Conservation (phyloP, 108 stramenopile species). For the Pinguiococcus pyrenoidosus region DNA sequence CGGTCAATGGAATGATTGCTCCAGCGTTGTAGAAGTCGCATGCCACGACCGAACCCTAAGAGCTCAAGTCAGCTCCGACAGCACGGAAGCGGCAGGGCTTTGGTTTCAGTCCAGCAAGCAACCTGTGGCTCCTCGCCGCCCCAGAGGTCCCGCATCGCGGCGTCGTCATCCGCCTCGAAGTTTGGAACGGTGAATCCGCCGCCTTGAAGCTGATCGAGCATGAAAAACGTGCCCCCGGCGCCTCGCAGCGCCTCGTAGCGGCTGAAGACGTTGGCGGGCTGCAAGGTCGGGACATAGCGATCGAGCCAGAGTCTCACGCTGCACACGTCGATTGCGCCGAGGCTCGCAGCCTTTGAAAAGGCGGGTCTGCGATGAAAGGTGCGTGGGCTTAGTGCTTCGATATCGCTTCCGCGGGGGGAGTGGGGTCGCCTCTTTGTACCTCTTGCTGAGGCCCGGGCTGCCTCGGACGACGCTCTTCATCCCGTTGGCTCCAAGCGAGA, state of each 20-base stretch:
- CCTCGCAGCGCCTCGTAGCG: slow-evolving; percentile 65
- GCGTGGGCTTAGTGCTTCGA: too few species aligned
- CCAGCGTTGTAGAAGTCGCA: slow-evolving; percentile 85
- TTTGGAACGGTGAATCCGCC: too few species aligned
- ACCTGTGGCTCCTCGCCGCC: slow-evolving; percentile 44
- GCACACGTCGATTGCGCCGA: too few species aligned
- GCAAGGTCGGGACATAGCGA: slow-evolving; percentile 43
- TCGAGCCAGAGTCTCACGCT: slow-evolving; percentile 61
- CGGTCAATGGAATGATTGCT: slow-evolving; percentile 52
- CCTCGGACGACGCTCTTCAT: slow-evolving; percentile 58
- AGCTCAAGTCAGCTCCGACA: slow-evolving; percentile 5
- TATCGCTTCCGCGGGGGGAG: too few species aligned
- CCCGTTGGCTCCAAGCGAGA: slow-evolving; percentile 67
- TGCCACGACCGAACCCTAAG: slow-evolving; percentile 61
- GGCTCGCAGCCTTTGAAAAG: too few species aligned
- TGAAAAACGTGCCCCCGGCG: slow-evolving; percentile 77
- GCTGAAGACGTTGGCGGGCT: slow-evolving; percentile 80
- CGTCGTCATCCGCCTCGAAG: too few species aligned
- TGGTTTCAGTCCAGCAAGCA: too few species aligned
- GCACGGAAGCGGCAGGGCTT: too few species aligned
- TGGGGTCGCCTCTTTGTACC: too few species aligned
- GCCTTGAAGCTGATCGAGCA: slow-evolving; percentile 61
- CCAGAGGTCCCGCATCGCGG: slow-evolving; percentile 56
- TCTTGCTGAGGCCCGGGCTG: too few species aligned
- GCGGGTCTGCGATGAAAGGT: too few species aligned